phyloP scores from a whole-genome alignment of 257 asterid genomes.

The Solanum sejunctum region DNA sequence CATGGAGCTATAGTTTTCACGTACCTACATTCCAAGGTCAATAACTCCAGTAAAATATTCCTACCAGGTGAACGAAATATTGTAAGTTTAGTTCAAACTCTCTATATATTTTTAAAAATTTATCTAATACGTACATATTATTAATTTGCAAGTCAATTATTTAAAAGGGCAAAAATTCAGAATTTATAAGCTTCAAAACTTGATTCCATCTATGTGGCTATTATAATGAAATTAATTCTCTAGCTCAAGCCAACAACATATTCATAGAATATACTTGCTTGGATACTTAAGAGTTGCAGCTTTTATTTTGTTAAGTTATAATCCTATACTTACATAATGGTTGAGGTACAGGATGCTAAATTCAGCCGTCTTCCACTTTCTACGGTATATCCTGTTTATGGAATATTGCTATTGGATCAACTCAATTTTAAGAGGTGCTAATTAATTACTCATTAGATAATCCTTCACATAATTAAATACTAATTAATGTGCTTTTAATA shows the following conservation, averaged over 20 bases:
- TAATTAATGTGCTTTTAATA: not conserved
- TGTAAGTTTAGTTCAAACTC: not conserved
- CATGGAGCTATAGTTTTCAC: not conserved
- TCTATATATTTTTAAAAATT: no score
- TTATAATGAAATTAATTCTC: not conserved
- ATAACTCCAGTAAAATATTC: not conserved
- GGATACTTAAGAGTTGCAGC: not conserved
- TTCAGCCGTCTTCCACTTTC: not conserved
- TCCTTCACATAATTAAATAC: not conserved
- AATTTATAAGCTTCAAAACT: not conserved
- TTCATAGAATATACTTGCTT: not conserved
- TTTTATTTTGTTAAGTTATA: not conserved
- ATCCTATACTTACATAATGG: not conserved
- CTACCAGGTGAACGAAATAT: no score
- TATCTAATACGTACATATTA: no score
- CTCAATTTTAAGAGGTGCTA: not conserved
- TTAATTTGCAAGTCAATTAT: not conserved
- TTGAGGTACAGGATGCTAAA: not conserved
- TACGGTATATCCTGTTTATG: not conserved
- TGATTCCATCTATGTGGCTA: not conserved
- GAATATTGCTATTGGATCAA: not conserved
- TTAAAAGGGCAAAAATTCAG: not conserved
- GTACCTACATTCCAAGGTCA: not conserved
- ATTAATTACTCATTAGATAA: not conserved
- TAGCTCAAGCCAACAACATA: not conserved